These are phyloP conservation scores for Penicillium sp. DNA, from an alignment of 2,329 filamentous ascomycete genomes.

Conservation along the genomic window DNA sequence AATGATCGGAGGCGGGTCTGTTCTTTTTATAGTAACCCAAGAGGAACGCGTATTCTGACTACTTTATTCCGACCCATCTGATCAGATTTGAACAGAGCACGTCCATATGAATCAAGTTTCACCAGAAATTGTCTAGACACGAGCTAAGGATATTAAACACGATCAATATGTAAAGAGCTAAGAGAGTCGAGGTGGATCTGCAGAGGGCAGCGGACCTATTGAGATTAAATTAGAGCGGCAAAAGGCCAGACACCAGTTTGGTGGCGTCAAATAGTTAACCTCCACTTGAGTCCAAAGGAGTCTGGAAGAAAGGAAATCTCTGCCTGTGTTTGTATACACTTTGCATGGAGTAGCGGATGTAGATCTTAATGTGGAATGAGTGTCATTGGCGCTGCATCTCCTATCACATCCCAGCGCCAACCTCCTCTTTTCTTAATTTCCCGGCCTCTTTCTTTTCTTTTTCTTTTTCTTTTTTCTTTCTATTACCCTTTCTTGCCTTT, in stretches of 20 bases:
- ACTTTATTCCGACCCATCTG: too few relatives aligned
- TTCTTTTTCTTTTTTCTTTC: conserved; percentile 8
- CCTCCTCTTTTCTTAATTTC: conserved; percentile 22
- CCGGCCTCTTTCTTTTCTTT: conserved; percentile 21
- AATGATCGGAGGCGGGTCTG: not conserved
- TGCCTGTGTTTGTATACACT: not conserved
- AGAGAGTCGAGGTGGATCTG: too few relatives aligned
- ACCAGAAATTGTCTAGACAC: too few relatives aligned
- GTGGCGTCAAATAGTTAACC: conserved; percentile 24
- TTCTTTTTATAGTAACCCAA: not conserved
- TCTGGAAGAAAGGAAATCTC: not conserved
- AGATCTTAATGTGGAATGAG: not conserved
- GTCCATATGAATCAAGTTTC: too few relatives aligned
- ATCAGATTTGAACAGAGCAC: too few relatives aligned
- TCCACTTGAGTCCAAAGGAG: conserved; percentile 1
- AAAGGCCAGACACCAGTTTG: conserved; percentile 14
- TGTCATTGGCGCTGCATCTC: conserved; percentile 4
- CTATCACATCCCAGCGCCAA: conserved; percentile 21
- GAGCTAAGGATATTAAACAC: too few relatives aligned
- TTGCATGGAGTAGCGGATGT: not conserved
- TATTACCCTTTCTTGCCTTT: conserved; percentile 3
- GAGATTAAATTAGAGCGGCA: conserved; percentile 16
- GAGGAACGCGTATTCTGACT: not conserved
- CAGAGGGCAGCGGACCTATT: not conserved
- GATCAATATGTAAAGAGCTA: too few relatives aligned